A percentile compares a stretch with the other conserved stretches of the same genome.
phyloP scores from a whole-genome alignment of 2,329 filamentous ascomycete genomes.

The Colletotrichum abscissum region DNA sequence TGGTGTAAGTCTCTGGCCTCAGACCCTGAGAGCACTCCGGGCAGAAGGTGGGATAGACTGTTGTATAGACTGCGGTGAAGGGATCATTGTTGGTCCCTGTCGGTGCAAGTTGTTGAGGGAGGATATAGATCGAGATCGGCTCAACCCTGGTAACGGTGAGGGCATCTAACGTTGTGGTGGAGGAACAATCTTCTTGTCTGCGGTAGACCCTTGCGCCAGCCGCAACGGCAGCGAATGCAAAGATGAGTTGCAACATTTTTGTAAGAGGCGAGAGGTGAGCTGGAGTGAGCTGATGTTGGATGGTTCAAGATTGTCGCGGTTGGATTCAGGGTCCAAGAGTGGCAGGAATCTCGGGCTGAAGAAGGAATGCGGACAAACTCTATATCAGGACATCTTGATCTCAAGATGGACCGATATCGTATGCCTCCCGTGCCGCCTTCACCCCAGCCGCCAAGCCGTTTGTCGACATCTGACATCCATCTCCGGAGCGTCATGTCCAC shows the following conservation, averaged over 20 bases:
- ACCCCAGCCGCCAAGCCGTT: background rate
- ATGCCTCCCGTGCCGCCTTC: background rate
- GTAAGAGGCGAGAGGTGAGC: background rate
- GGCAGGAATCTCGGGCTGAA: background rate
- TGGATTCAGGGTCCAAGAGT: background rate
- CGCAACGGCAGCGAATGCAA: constrained; percentile 22
- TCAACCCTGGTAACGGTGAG: constrained; percentile 33
- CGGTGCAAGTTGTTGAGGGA: constrained; percentile 2
- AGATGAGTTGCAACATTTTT: constrained; percentile 20
- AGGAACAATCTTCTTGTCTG: constrained; percentile 26
- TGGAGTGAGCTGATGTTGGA: background rate
- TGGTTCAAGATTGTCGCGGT: background rate
- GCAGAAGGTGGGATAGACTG: constrained; percentile 30
- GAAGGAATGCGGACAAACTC: constrained; percentile 34
- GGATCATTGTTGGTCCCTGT: constrained; percentile 20
- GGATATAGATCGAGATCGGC: constrained; percentile 28
- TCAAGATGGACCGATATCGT: constrained; percentile 4
- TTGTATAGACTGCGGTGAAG: constrained; percentile 23
- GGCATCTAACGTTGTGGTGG: constrained; percentile 21
- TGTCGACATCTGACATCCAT: constrained; percentile 15
- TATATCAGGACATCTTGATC: constrained; percentile 26
- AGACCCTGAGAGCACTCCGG: constrained; percentile 16
- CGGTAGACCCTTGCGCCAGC: constrained; percentile 16
- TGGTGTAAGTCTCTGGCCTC: constrained; percentile 28
- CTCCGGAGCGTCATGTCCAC: constrained; percentile 26